These are phyloP conservation scores for Termitomyces sp. DNA, from an alignment of 768 basidiomycete species.

Conservation along the genomic window DNA sequence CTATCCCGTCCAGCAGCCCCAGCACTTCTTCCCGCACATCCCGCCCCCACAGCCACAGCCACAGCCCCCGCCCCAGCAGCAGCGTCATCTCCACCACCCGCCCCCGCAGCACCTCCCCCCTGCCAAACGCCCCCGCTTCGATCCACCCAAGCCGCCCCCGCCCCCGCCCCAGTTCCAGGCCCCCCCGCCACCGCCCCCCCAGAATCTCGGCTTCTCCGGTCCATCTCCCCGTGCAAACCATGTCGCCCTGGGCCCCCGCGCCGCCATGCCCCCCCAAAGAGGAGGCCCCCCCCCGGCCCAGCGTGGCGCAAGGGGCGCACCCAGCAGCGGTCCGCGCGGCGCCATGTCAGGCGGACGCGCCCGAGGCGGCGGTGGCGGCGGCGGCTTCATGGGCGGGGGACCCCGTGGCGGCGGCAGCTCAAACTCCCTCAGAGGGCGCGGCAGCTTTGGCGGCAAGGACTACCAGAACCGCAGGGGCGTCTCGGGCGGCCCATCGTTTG, in stretches of 20 bases:
- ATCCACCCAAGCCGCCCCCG: conserved; percentile 59
- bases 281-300: conserved; percentile 14
- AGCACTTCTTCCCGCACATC: conserved; percentile 40
- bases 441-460: conserved; percentile 61
- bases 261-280: not conserved
- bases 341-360: conserved; percentile 45
- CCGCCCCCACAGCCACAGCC: conserved; percentile 38
- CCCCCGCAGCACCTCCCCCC: conserved; percentile 76
- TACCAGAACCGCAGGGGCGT: conserved; percentile 63
- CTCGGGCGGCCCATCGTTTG: conserved; percentile 38
- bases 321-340: conserved; percentile 26
- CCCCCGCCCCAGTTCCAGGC: conserved; percentile 66
- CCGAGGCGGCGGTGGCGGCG: conserved; percentile 34
- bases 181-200: conserved; percentile 41
- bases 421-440: conserved; percentile 52
- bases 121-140: conserved; percentile 87
- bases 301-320: conserved; percentile 42
- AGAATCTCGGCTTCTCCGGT: conserved; percentile 33
- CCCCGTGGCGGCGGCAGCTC: conserved; percentile 40
- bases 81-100: conserved; percentile 52
- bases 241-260: not conserved
- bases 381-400: conserved; percentile 33
- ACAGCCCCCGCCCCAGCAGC: conserved; percentile 42
- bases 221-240: conserved; percentile 18
- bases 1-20: conserved; percentile 38